Conservation (phyloP, 1,284 basidiomycete species). For the Ganoderma resinaceum region DNA sequence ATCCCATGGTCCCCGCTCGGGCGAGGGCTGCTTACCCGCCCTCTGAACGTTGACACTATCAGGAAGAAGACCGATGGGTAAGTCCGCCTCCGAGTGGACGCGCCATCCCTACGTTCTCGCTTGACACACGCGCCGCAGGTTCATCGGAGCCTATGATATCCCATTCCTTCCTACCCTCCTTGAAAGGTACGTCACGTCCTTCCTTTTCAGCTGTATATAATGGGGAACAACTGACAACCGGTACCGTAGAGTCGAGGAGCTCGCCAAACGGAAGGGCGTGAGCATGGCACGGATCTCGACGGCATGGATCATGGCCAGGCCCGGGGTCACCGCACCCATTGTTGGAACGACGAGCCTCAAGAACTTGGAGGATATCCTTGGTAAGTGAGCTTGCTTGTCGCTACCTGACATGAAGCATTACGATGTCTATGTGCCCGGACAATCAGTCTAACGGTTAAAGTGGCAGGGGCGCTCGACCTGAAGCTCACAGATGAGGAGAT, state of each 20-base stretch:
- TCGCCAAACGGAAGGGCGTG: constrained; percentile 46
- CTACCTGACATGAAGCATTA: not conserved
- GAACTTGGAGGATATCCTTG: constrained; percentile 57
- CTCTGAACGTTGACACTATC: constrained; percentile 35
- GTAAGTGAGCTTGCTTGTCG: constrained; percentile 36
- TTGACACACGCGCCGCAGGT: too few species aligned
- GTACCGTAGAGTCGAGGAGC: constrained; percentile 44
- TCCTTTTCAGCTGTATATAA: not conserved
- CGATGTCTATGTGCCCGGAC: not conserved
- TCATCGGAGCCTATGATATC: not conserved
- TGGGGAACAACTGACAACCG: not conserved
- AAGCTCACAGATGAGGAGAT: constrained; percentile 30
- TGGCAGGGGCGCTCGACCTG: constrained; percentile 37
- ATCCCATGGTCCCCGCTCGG: constrained; percentile 53
- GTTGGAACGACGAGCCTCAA: constrained; percentile 58
- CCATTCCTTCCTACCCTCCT: not conserved
- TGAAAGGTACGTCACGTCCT: not conserved
- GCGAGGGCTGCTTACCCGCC: constrained; percentile 45
- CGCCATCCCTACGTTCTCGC: not conserved
- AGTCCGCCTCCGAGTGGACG: not conserved
- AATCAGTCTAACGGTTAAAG: too few species aligned
- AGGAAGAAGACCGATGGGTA: constrained; percentile 36
- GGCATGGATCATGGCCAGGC: constrained; percentile 27
- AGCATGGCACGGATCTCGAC: constrained; percentile 38
- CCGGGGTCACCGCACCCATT: constrained; percentile 58